Evolutionary conservation across 495 filamentous ascomycete species (phyloP).

Genomic region (Aspergillus steynii): DNA sequence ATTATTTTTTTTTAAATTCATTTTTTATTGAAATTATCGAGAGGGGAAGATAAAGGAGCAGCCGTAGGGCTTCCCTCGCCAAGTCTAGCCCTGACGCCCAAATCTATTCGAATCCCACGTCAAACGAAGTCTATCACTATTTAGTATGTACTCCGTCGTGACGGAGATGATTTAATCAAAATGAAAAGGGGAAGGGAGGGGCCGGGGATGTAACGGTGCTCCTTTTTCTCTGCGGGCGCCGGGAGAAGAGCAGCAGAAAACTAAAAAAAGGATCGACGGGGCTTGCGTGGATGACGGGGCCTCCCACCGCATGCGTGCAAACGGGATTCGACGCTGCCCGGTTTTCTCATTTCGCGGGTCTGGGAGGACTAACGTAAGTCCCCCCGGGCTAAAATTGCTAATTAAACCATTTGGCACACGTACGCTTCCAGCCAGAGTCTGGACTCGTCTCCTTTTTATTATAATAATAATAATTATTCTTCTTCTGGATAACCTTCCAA

Average conservation of each 20-base stretch:
- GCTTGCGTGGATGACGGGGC: constrained; percentile 32
- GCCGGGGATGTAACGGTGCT: neutral
- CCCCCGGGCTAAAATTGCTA: neutral
- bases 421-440: neutral
- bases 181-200: neutral
- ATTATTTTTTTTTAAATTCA: neutral
- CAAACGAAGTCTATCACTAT: too few relatives aligned
- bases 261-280: constrained; percentile 21
- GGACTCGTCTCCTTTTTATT: neutral
- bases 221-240: neutral
- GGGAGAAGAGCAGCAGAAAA: constrained; percentile 3
- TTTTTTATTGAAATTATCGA: neutral
- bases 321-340: neutral
- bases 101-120: too few relatives aligned
- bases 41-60: too few relatives aligned
- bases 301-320: constrained; percentile 22
- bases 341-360: constrained; percentile 6
- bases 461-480: too few relatives aligned
- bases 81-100: too few relatives aligned
- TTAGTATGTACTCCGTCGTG: too few relatives aligned
- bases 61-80: too few relatives aligned
- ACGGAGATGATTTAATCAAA: neutral
- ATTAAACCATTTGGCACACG: neutral
- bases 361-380: neutral
- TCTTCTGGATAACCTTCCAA: neutral